Conservation (phyloP, 352 stramenopile species). For the Globisporangium radiosum region DNA sequence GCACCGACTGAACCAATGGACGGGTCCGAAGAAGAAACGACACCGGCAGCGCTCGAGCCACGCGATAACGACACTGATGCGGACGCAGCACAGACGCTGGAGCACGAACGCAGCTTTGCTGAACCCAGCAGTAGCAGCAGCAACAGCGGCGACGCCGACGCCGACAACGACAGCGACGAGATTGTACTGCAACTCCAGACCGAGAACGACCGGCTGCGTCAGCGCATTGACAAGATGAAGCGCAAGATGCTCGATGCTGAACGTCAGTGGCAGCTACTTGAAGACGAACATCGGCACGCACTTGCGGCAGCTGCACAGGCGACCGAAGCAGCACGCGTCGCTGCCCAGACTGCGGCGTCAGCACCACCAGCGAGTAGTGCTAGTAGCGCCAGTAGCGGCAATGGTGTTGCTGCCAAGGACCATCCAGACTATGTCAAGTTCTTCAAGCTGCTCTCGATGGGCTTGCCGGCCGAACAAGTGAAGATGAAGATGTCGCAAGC, state of each 20-base stretch:
- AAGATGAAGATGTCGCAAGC: slow-evolving; percentile 84
- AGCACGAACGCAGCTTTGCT: too few relatives aligned
- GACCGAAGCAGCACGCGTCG: slow-evolving; percentile 3
- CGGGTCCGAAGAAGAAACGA: slow-evolving; percentile 45
- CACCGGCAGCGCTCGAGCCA: slow-evolving; percentile 16
- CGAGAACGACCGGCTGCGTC: slow-evolving; percentile 74
- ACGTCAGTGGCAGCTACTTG: slow-evolving; percentile 40
- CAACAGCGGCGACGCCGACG: not conserved
- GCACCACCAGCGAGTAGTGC: slow-evolving; percentile 1
- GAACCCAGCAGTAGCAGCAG: slow-evolving; percentile 19
- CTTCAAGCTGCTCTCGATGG: slow-evolving; percentile 82
- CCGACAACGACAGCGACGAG: slow-evolving; percentile 18
- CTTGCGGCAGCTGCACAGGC: slow-evolving; percentile 12
- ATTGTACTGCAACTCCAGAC: slow-evolving; percentile 43
- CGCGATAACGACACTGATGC: slow-evolving; percentile 11
- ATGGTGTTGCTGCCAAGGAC: slow-evolving; percentile 50
- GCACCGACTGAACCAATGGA: slow-evolving; percentile 47
- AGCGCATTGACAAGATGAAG: slow-evolving; percentile 71
- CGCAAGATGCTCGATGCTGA: slow-evolving; percentile 53
- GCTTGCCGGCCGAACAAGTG: slow-evolving; percentile 69
- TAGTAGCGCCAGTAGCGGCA: slow-evolving; percentile 6
- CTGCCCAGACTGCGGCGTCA: slow-evolving; percentile 11
- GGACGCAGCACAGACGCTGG: too few relatives aligned
- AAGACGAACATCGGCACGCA: slow-evolving; percentile 36
- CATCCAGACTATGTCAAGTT: slow-evolving; percentile 76